A percentile compares a stretch with the other conserved stretches of the same genome.
These are phyloP conservation scores for Heracleum sosnowskyi DNA, from an alignment of 129 eudicot genomes.

Conservation along the genomic window DNA sequence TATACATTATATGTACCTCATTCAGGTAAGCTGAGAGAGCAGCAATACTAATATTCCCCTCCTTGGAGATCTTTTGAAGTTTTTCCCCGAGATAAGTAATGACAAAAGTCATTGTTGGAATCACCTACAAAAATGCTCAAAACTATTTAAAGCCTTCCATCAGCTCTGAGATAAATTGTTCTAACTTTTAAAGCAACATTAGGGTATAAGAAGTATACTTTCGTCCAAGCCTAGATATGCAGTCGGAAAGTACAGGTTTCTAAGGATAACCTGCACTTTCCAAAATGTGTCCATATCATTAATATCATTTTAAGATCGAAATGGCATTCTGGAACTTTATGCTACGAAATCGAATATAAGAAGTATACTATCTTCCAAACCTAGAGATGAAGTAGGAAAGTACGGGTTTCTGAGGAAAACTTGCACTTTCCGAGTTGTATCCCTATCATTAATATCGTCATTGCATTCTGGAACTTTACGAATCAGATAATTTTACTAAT, in stretches of 20 bases:
- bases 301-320: too few species aligned
- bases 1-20: constrained; percentile 37
- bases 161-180: not conserved
- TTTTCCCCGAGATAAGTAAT: constrained; percentile 67
- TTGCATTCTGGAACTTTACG: not conserved
- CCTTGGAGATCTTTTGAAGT: constrained; percentile 64
- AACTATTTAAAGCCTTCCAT: constrained; percentile 6
- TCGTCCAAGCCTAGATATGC: not conserved
- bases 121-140: constrained; percentile 45
- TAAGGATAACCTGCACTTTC: not conserved
- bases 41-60: constrained; percentile 69
- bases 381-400: not conserved
- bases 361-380: not conserved
- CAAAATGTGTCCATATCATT: not conserved
- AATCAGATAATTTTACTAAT: not conserved
- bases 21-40: constrained; percentile 79
- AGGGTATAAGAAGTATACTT: not conserved
- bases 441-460: not conserved
- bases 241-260: not conserved
- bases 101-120: constrained; percentile 60
- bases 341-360: too few species aligned
- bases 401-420: not conserved
- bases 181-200: not conserved
- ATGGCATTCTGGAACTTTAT: not conserved
- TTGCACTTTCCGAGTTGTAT: not conserved